Conservation (phyloP, 2,329 filamentous ascomycete species). For the Neofusicoccum cordaticola region DNA sequence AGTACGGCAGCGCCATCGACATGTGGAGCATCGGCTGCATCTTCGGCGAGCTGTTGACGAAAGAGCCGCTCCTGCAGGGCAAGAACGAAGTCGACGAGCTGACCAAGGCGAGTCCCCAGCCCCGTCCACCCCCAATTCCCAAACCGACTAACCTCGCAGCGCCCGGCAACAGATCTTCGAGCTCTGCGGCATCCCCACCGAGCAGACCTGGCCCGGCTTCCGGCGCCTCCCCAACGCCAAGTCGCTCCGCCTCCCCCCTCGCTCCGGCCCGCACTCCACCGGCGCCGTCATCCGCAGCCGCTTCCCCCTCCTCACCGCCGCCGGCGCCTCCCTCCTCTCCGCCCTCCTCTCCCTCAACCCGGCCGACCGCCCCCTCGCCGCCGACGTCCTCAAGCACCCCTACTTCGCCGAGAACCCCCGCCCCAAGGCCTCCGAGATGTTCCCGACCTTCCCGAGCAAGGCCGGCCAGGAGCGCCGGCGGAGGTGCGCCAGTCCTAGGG, state of each 20-base stretch:
- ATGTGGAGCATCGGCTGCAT: constrained; percentile 98
- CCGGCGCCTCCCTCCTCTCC: constrained; percentile 68
- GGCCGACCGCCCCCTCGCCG: constrained; percentile 64
- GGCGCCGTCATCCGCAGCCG: constrained; percentile 65
- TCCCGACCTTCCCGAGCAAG: constrained; percentile 95
- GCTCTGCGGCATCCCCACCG: constrained; percentile 80
- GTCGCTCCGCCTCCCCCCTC: constrained; percentile 62
- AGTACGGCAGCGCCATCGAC: constrained; percentile 76
- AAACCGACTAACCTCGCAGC: not conserved
- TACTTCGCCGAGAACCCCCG: constrained; percentile 90
- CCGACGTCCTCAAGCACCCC: constrained; percentile 70
- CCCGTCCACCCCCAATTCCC: constrained; percentile 16
- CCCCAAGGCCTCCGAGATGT: constrained; percentile 86
- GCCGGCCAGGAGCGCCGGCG: constrained; percentile 84
- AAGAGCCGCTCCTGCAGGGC: constrained; percentile 79
- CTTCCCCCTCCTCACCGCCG: constrained; percentile 77
- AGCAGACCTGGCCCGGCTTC: constrained; percentile 82
- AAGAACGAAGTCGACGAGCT: constrained; percentile 92
- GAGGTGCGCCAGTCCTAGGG: constrained; percentile 72
- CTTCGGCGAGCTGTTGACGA: constrained; percentile 83
- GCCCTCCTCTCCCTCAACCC: constrained; percentile 75
- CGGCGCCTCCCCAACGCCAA: constrained; percentile 83
- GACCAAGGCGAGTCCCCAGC: constrained; percentile 51
- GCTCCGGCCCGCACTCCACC: constrained; percentile 46
- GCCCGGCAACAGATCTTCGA: constrained; percentile 64